phyloP scores from a whole-genome alignment of 2,329 filamentous ascomycete species.

The Fusarium sp. region DNA sequence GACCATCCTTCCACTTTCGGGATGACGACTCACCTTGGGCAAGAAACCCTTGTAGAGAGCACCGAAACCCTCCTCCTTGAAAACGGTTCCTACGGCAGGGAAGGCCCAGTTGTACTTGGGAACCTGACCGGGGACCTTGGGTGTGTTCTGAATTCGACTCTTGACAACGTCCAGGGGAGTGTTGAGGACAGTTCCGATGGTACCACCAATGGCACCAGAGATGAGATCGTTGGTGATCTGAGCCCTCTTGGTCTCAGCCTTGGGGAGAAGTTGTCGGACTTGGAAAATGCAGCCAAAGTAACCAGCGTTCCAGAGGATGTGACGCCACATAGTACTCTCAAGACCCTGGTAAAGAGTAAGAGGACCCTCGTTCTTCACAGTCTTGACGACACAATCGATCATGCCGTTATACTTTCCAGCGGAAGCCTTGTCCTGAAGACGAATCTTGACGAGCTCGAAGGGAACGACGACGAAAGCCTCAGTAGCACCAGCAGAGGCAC shows the following conservation, averaged over 20 bases:
- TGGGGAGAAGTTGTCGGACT: constrained; percentile 84
- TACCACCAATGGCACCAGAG: constrained; percentile 88
- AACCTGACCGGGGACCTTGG: constrained; percentile 79
- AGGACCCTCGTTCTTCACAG: constrained; percentile 81
- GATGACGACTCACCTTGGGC: constrained; percentile 82
- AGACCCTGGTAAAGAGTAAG: constrained; percentile 96
- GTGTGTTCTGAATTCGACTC: constrained; percentile 94
- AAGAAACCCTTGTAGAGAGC: constrained; percentile 98
- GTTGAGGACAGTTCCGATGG: constrained; percentile 88
- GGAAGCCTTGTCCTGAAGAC: constrained; percentile 93
- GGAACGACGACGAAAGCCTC: constrained; percentile 97
- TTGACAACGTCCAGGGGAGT: constrained; percentile 98
- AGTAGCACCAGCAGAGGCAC: constrained; percentile 92
- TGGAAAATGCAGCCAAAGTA: constrained; percentile 99
- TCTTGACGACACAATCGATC: constrained; percentile 83
- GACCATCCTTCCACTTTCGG: not conserved
- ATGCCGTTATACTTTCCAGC: constrained; percentile 88
- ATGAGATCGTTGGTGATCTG: constrained; percentile 90
- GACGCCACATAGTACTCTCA: constrained; percentile 96
- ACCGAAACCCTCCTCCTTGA: constrained; percentile 90
- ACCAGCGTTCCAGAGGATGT: constrained; percentile 88
- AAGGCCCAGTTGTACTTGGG: constrained; percentile 99
- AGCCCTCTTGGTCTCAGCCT: constrained; percentile 79
- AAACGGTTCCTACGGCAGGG: constrained; percentile 84
- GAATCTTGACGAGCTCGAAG: constrained; percentile 98